Base-by-base conservation (phyloP, 148 eudicot species). In the Vaccinium myrtillus region DNA sequence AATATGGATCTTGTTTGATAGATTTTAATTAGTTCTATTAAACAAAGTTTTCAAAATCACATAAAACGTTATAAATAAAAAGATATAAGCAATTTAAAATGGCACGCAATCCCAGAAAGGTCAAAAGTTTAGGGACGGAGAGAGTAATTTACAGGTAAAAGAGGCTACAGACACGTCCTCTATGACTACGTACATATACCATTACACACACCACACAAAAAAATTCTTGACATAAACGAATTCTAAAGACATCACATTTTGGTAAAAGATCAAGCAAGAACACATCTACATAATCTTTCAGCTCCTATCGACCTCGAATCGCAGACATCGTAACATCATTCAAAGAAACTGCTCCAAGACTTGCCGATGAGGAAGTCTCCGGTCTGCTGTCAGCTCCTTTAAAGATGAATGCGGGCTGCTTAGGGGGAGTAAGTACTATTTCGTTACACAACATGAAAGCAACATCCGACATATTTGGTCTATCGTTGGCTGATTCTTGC, bases 401-500 rank as follows among this genome's bases (percentile, higher is more conserved):
- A 61, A 84, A 85, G 79, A 86, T 83, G 53, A 90, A 92, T 36
- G 91, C 94, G 71, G 94, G 92, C 36, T 90, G 90, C 46, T 83
- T 86, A 0, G 94, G 94, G 27, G 80, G 84, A 56, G 93, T 89
- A 50, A 92, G 51, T 12, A 74, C 58, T 27, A 86, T 73, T 74
- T 91, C 86, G 46, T 85, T 90, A 80, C 88, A 90, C 75, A 92
- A 55, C 93, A 92, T 91, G 75, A 88, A 83, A 15, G 86, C 81
- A 36, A 92, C 93, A 10, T 49, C 78, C 8, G 93, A 82, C 93
- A 92, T 92, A 79, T 87, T 88, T 36, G 93, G 94, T 71, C 94
- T 36, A 50, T 92, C 91, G 9, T 74, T 84, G 18, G 93, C 87
- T 11, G 78, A 30, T 84, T 91, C 93, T 77, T 92, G 91, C 30